Evolutionary conservation across 108 stramenopile species (phyloP).

Genomic region (Nannochloropsis gaditana): DNA sequence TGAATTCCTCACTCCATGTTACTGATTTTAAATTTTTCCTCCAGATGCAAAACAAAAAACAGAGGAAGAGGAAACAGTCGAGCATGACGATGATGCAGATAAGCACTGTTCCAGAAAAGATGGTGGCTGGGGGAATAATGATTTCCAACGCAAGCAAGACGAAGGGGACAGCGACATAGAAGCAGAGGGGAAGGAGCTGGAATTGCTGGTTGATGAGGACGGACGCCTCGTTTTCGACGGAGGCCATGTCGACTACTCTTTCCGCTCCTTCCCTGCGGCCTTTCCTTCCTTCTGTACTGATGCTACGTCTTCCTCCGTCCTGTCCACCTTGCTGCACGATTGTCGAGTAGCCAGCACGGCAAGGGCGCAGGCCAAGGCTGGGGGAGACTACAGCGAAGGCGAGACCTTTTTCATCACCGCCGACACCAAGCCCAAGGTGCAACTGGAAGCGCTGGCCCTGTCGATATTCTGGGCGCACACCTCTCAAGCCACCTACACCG

Average conservation of each 20-base stretch:
- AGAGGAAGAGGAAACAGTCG: too few species aligned
- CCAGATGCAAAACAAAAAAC: too few species aligned
- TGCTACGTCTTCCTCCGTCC: background rate
- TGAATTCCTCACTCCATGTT: too few species aligned
- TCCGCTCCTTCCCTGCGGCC: conserved; percentile 34
- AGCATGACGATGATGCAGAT: too few species aligned
- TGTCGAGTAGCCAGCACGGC: background rate
- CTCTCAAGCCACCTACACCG: conserved; percentile 33
- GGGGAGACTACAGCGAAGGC: conserved; percentile 21
- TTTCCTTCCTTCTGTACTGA: conserved; percentile 21
- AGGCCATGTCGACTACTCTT: conserved; percentile 27
- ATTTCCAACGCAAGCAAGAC: background rate
- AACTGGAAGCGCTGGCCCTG: conserved; percentile 45
- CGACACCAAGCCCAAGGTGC: conserved; percentile 30
- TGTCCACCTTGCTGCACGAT: background rate
- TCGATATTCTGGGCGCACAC: conserved; percentile 49
- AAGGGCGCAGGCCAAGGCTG: background rate
- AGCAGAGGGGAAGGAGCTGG: background rate
- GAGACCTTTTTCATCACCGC: conserved; percentile 26
- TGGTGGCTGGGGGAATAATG: too few species aligned
- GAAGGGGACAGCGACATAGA: background rate
- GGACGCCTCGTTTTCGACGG: conserved; percentile 40
- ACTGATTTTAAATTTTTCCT: too few species aligned
- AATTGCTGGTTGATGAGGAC: conserved; percentile 35
- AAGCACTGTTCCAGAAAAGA: too few species aligned